Conservation (phyloP, 2,329 filamentous ascomycete species). For the Myriosclerotinia duriaeana region DNA sequence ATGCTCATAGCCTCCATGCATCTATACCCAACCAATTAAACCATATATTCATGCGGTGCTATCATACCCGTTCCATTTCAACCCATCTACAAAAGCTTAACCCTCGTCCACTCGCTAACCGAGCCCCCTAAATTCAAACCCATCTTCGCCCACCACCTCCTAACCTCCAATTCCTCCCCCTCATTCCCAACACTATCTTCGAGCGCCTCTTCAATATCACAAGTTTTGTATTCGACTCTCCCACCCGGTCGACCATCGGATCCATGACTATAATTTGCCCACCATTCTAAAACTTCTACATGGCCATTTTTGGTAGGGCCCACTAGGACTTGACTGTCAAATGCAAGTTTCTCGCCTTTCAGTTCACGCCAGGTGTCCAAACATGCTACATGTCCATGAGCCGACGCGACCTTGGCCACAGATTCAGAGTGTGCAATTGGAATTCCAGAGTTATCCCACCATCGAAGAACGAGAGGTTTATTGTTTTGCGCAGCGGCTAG, state of each 20-base stretch:
- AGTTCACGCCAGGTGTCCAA: constrained; percentile 79
- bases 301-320: constrained; percentile 86
- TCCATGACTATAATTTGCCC: constrained; percentile 64
- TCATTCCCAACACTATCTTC: constrained; percentile 71
- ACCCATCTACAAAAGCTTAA: constrained; percentile 47
- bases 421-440: constrained; percentile 77
- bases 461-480: constrained; percentile 72
- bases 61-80: neutral
- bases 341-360: constrained; percentile 72
- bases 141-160: constrained; percentile 82
- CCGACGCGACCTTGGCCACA: constrained; percentile 79
- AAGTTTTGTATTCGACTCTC: constrained; percentile 88
- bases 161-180: constrained; percentile 66
- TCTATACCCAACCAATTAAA: neutral
- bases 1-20: constrained; percentile 9
- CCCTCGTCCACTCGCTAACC: constrained; percentile 71
- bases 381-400: constrained; percentile 80
- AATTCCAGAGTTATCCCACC: constrained; percentile 84
- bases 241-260: constrained; percentile 54
- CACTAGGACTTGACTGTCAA: constrained; percentile 79
- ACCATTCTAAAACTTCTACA: constrained; percentile 86
- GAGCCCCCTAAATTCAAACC: constrained; percentile 67
- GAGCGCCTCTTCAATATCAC: constrained; percentile 90
- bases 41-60: neutral
- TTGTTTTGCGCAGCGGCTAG: constrained; percentile 82